Conservation (phyloP, 1,284 basidiomycete species). For the Ganoderma sinense region DNA sequence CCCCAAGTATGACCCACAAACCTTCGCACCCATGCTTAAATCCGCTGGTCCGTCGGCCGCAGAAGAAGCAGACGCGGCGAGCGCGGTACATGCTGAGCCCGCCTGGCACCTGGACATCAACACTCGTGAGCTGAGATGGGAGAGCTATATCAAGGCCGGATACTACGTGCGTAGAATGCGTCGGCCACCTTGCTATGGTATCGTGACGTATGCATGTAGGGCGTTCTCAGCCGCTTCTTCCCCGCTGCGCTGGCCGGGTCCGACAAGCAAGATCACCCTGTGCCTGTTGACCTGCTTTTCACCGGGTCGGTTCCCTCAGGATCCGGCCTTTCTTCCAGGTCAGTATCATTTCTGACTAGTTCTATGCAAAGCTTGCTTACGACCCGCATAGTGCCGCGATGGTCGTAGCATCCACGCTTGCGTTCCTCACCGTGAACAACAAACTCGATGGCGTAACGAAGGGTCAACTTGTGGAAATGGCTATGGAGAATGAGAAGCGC, state of each 20-base stretch:
- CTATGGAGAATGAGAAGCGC: slow-evolving; percentile 84
- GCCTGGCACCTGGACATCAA: slow-evolving; percentile 81
- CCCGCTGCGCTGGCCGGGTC: slow-evolving; percentile 26
- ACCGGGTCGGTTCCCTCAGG: slow-evolving; percentile 85
- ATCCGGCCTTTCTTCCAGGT: slow-evolving; percentile 74
- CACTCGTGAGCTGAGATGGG: slow-evolving; percentile 77
- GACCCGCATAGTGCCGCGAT: slow-evolving; percentile 70
- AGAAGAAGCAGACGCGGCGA: slow-evolving; percentile 41
- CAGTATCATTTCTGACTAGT: slow-evolving; percentile 32
- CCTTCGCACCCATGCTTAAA: slow-evolving; percentile 58
- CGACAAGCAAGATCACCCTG: slow-evolving; percentile 43
- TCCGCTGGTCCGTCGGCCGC: slow-evolving; percentile 31
- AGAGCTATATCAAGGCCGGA: slow-evolving; percentile 87
- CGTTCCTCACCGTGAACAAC: slow-evolving; percentile 79
- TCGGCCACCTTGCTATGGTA: not conserved
- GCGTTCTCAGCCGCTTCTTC: slow-evolving; percentile 77
- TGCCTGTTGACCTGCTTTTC: slow-evolving; percentile 74
- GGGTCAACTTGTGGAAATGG: slow-evolving; percentile 77
- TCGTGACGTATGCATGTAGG: slow-evolving; percentile 49
- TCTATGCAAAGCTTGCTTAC: not conserved
- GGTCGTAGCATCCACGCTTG: slow-evolving; percentile 84
- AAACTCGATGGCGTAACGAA: slow-evolving; percentile 68
- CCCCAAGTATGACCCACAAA: slow-evolving; percentile 62
- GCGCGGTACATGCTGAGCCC: slow-evolving; percentile 50
- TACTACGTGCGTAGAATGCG: slow-evolving; percentile 64